A percentile compares a stretch with the other conserved stretches of the same genome.
Conservation (phyloP, 1,284 basidiomycete genomes). For the Agaricales sp. region DNA sequence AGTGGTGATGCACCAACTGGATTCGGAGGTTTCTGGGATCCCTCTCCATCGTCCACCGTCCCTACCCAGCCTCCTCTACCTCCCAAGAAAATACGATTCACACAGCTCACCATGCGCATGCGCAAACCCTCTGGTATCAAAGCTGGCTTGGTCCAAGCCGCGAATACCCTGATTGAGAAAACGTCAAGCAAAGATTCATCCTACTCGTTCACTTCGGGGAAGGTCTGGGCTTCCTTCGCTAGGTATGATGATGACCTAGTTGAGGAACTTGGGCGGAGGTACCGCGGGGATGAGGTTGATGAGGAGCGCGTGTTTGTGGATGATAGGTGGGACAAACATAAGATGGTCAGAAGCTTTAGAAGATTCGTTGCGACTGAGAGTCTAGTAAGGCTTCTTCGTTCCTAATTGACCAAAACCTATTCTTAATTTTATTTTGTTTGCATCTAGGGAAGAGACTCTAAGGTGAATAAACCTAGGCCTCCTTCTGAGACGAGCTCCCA, state of each 20-base stretch:
- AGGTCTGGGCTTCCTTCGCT: conserved; percentile 68
- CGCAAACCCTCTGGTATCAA: conserved; percentile 41
- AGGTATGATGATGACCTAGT: conserved; percentile 66
- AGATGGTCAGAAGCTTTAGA: conserved; percentile 73
- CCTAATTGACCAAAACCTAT: too few species aligned
- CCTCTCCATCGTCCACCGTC: neutral
- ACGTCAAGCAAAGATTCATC: neutral
- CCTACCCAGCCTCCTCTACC: neutral
- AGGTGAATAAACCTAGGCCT: too few species aligned
- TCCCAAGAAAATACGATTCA: conserved; percentile 35
- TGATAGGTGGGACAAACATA: conserved; percentile 56
- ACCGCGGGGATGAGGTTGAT: conserved; percentile 19
- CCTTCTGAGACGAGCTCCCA: too few species aligned
- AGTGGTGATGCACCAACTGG: conserved; percentile 39
- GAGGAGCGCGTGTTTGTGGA: conserved; percentile 26
- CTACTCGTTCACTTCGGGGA: conserved; percentile 17
- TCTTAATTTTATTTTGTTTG: too few species aligned
- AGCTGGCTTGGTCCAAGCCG: conserved; percentile 40
- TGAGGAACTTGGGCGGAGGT: conserved; percentile 48
- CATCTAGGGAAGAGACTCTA: too few species aligned
- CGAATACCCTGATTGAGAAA: conserved; percentile 40
- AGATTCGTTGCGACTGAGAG: conserved; percentile 36
- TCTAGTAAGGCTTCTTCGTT: too few species aligned
- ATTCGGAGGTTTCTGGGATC: conserved; percentile 26
- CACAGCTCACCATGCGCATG: conserved; percentile 46